These are phyloP conservation scores for Kalmusia sp. DNA, from an alignment of 2,329 filamentous ascomycete species.

Conservation along the genomic window DNA sequence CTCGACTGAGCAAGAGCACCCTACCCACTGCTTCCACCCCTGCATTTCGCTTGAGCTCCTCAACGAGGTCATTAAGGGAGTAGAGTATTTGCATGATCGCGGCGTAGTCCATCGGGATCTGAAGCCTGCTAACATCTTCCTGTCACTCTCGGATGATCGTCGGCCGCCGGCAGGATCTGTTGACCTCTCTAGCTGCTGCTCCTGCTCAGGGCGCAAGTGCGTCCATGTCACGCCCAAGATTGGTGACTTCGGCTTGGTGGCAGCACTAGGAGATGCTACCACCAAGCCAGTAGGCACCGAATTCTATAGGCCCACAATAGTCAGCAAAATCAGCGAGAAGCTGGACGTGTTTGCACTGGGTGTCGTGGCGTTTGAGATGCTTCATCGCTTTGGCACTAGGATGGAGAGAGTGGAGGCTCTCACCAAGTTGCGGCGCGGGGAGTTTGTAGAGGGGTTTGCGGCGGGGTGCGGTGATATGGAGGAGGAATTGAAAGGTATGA, in stretches of 20 bases:
- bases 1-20: conserved; percentile 30
- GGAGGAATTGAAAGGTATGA: conserved; percentile 25
- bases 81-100: conserved; percentile 69
- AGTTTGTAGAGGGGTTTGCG: conserved; percentile 39
- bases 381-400: conserved; percentile 57
- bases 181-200: conserved; percentile 54
- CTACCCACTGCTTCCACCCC: conserved; percentile 68
- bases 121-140: conserved; percentile 73
- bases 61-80: conserved; percentile 66
- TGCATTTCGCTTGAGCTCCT: conserved; percentile 64
- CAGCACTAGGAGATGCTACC: conserved; percentile 55
- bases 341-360: conserved; percentile 69
- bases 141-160: conserved; percentile 55
- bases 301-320: conserved; percentile 62
- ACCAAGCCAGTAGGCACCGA: conserved; percentile 65
- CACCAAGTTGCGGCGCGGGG: conserved; percentile 38
- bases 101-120: conserved; percentile 71
- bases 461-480: conserved; percentile 23
- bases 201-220: conserved; percentile 48
- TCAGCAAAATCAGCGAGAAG: conserved; percentile 53
- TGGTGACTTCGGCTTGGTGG: conserved; percentile 72
- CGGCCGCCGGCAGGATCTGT: conserved; percentile 52
- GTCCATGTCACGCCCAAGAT: conserved; percentile 66
- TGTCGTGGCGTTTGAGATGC: conserved; percentile 67
- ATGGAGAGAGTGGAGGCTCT: conserved; percentile 51